Evolutionary conservation across 83 land plant species (phyloP), one percentile per base, ranked within the genome.

Genomic region (Picea mariana): DNA sequence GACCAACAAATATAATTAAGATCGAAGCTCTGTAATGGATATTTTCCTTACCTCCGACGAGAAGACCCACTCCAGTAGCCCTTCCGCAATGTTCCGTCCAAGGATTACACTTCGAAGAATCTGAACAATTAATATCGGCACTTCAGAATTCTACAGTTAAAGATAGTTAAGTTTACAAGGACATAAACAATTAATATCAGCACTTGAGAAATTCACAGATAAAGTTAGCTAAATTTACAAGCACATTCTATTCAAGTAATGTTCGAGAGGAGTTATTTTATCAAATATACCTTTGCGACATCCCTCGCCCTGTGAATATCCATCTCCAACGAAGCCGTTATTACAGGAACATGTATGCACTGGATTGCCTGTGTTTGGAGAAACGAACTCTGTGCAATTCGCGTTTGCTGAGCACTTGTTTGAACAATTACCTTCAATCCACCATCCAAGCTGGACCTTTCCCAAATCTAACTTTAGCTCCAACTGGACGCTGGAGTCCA

Each of bases 311-410:
- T 27, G 60, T 24, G 2, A 44, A 55, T 83, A 88, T 8, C 92
- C 94, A 42, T 92, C 92, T 6, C 94, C 94, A 34, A 68, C 67
- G 31, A 83, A 88, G 15, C 92, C 94, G 1, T 81, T 80, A 2
- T 72, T 38, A 84, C 94, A 90, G 21, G n/a, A 12, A 79, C 94
- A 92, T 27, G 82, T 82, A 68, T 26, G 79, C 40, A 84, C 88
- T 21, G 4, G 31, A 3, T 26, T 52, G 1, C 73, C 12, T 0
- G 40, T 84, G 3, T 2, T 24, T 15, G 84, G 55, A 13, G 65
- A 24, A 0, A 5, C 60, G 9, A 83, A 62, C 0, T 21, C 40
- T 3, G 66, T 40, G 60, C 90, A 85, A 24, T 81, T 44, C 11
- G 91, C 88, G 80, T 87, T 62, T 18, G 1, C 1, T 24, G 83